Percentiles rank a stretch among this genome's conserved stretches.
These are phyloP conservation scores for Crithidia mellificae DNA, from an alignment of 208 protist genomes.

Conservation along the genomic window DNA sequence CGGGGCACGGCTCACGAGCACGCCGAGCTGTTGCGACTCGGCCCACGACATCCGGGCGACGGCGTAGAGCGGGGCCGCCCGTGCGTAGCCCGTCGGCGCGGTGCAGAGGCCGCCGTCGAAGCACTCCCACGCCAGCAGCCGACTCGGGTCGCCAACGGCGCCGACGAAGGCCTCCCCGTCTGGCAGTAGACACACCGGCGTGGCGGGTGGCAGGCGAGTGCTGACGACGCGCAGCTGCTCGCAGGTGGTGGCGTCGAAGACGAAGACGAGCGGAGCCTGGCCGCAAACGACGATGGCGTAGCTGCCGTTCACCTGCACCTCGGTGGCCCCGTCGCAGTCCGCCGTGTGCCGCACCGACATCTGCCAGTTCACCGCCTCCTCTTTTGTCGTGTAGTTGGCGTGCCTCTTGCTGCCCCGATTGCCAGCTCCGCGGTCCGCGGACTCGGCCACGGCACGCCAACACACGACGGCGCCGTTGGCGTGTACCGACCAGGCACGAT, in stretches of 20 bases:
- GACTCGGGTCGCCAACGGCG: constrained; percentile 33
- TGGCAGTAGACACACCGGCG: constrained; percentile 49
- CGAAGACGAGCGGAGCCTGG: constrained; percentile 49
- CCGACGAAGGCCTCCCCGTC: constrained; percentile 75
- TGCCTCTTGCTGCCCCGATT: too few species aligned
- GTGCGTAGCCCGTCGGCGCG: constrained; percentile 38
- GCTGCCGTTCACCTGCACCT: constrained; percentile 47
- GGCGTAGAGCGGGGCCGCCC: constrained; percentile 37
- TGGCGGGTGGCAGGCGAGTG: constrained; percentile 40
- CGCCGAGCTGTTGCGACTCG: constrained; percentile 51
- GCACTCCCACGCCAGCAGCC: constrained; percentile 65
- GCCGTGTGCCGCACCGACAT: constrained; percentile 59
- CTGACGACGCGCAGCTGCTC: constrained; percentile 53
- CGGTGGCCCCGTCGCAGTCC: constrained; percentile 49
- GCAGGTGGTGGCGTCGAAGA: constrained; percentile 60
- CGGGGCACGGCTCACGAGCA: constrained; percentile 48
- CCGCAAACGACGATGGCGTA: constrained; percentile 63
- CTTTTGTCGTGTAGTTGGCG: background rate
- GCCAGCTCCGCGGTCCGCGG: background rate
- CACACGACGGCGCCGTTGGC: constrained; percentile 58
- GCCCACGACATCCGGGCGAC: constrained; percentile 62
- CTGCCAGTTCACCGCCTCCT: constrained; percentile 35
- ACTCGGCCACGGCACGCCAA: constrained; percentile 60
- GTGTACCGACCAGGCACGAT: constrained; percentile 76
- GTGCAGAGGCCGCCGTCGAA: constrained; percentile 64